These are phyloP conservation scores for Lecanosticta acicola DNA, from an alignment of 2,329 filamentous ascomycete genomes.

Conservation along the genomic window DNA sequence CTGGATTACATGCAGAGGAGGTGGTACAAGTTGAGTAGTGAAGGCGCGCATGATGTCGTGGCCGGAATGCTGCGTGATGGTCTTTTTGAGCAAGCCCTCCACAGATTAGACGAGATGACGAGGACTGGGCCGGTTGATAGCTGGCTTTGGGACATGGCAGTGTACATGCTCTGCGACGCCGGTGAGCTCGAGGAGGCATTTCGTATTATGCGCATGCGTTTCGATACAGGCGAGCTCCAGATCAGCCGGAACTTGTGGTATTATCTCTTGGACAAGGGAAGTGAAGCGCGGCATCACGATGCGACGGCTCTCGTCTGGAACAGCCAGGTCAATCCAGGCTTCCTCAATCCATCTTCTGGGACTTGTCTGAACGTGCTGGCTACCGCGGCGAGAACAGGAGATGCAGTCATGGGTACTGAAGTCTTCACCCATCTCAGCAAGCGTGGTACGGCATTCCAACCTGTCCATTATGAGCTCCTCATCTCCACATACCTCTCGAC, in stretches of 20 bases:
- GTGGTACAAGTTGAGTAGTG: conserved; percentile 61
- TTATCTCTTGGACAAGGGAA: conserved; percentile 70
- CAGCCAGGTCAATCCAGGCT: conserved; percentile 53
- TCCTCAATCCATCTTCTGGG: conserved; percentile 59
- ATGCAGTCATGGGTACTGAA: conserved; percentile 63
- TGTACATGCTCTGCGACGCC: conserved; percentile 65
- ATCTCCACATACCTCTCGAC: conserved; percentile 61
- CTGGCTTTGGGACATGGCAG: conserved; percentile 76
- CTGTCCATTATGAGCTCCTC: conserved; percentile 74
- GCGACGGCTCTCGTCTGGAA: conserved; percentile 69
- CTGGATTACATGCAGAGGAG: conserved; percentile 66
- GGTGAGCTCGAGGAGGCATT: conserved; percentile 74
- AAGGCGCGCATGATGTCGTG: conserved; percentile 61
- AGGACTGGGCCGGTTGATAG: conserved; percentile 51
- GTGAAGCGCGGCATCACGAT: conserved; percentile 53
- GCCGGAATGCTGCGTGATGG: conserved; percentile 73
- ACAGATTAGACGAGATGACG: conserved; percentile 62
- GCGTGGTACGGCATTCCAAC: conserved; percentile 52
- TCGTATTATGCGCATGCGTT: conserved; percentile 57
- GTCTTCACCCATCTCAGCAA: conserved; percentile 62
- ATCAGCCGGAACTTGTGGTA: conserved; percentile 59
- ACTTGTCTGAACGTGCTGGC: conserved; percentile 64
- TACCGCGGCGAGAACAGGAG: conserved; percentile 63
- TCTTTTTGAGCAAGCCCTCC: conserved; percentile 74
- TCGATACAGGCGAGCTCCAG: conserved; percentile 36